phyloP scores from a whole-genome alignment of 2,329 filamentous ascomycete species.

The Talaromyces sp. region DNA sequence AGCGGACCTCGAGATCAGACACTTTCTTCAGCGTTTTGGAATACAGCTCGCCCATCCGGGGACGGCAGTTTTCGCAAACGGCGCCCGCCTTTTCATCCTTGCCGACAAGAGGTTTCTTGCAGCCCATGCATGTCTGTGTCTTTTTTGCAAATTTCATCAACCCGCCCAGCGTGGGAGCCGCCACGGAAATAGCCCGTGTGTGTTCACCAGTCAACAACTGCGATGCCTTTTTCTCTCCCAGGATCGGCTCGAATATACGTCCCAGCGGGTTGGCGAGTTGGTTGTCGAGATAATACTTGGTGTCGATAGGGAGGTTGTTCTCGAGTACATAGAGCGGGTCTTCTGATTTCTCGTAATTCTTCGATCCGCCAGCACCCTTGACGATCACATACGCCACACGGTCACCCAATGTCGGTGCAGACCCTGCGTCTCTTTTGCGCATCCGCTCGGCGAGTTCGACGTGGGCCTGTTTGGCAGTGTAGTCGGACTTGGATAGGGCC shows the following conservation, averaged over 20 bases:
- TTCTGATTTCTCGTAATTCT: slow-evolving; percentile 95
- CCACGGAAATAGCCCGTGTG: slow-evolving; percentile 89
- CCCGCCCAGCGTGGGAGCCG: slow-evolving; percentile 83
- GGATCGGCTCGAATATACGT: slow-evolving; percentile 95
- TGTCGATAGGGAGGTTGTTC: slow-evolving; percentile 96
- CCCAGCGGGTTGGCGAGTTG: slow-evolving; percentile 91
- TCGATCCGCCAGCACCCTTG: slow-evolving; percentile 81
- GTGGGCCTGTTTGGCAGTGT: slow-evolving; percentile 89
- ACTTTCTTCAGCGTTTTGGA: slow-evolving; percentile 84
- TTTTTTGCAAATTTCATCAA: slow-evolving; percentile 99
- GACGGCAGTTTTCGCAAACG: slow-evolving; percentile 80
- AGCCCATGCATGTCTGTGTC: slow-evolving; percentile 97
- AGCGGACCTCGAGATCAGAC: slow-evolving; percentile 87
- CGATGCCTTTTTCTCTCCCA: slow-evolving; percentile 86
- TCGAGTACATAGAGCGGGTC: slow-evolving; percentile 96
- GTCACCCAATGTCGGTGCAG: slow-evolving; percentile 86
- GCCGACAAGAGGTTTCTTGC: slow-evolving; percentile 87
- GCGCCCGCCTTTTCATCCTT: slow-evolving; percentile 78
- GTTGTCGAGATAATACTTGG: slow-evolving; percentile 97
- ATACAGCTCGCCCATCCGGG: slow-evolving; percentile 86
- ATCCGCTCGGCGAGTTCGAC: slow-evolving; percentile 93
- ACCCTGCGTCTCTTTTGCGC: slow-evolving; percentile 94
- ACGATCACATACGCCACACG: slow-evolving; percentile 98
- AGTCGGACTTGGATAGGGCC: slow-evolving; percentile 84
- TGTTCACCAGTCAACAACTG: slow-evolving; percentile 87